Conservation (phyloP, 495 filamentous ascomycete species). For the Penicillium ucsense region DNA sequence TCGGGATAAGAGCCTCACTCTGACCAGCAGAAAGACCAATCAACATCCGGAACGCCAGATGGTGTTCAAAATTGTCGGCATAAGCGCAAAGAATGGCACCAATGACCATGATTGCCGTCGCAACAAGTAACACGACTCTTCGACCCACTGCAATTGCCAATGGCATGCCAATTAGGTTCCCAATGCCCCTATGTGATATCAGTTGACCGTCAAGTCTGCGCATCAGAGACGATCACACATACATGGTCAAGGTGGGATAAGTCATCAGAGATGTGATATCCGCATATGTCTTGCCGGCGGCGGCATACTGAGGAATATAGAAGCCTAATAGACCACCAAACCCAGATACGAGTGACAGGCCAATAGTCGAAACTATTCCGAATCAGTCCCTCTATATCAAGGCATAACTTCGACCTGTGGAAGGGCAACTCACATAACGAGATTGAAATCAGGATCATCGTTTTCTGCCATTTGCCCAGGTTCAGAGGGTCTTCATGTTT, state of each 20-base stretch:
- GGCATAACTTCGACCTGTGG: no score
- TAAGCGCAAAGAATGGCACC: slow-evolving; percentile 1
- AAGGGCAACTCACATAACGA: neutral
- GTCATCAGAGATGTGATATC: neutral
- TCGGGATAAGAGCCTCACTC: neutral
- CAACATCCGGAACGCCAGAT: slow-evolving; percentile 16
- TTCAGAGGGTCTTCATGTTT: neutral
- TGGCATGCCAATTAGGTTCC: neutral
- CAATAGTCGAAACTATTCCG: slow-evolving; percentile 14
- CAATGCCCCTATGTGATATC: neutral
- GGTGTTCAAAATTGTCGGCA: slow-evolving; percentile 6
- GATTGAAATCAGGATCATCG: neutral
- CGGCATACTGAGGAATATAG: slow-evolving; percentile 8
- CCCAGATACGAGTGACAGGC: slow-evolving; percentile 19
- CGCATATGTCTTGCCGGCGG: neutral
- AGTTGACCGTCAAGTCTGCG: neutral
- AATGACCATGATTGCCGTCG: neutral
- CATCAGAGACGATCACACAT: neutral
- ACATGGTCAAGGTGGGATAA: neutral
- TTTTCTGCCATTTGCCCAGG: neutral
- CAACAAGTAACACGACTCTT: neutral
- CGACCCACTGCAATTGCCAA: neutral
- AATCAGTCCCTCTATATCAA: neutral
- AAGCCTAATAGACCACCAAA: slow-evolving; percentile 20
- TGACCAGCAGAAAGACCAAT: neutral